These are phyloP conservation scores for Syzygium oleosum DNA, from an alignment of 345 rosid genomes.

Conservation along the genomic window DNA sequence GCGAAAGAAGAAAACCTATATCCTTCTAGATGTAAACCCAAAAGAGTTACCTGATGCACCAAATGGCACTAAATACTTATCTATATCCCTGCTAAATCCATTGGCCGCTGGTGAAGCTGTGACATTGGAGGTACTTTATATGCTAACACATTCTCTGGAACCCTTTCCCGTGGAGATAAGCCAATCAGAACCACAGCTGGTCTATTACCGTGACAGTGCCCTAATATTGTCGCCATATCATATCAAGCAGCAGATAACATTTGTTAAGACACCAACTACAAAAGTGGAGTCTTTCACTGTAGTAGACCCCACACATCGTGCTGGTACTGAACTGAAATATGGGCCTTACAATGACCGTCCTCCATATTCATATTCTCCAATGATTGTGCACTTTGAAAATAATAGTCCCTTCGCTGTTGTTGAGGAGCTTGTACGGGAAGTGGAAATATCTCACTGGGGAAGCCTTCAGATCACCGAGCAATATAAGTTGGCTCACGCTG, in stretches of 20 bases:
- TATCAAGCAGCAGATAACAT: constrained; percentile 69
- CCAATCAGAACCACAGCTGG: constrained; percentile 92
- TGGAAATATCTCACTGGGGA: constrained; percentile 99
- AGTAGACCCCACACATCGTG: constrained; percentile 70
- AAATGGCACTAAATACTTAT: constrained; percentile 55
- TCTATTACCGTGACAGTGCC: constrained; percentile 76
- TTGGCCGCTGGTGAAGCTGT: constrained; percentile 51
- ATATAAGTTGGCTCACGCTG: constrained; percentile 79
- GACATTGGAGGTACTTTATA: constrained; percentile 76
- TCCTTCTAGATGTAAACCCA: background rate
- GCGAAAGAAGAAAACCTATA: constrained; percentile 54
- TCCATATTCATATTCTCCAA: constrained; percentile 69
- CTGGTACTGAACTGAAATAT: constrained; percentile 73
- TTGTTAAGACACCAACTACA: constrained; percentile 69
- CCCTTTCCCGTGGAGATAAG: constrained; percentile 92
- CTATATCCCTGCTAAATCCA: constrained; percentile 44
- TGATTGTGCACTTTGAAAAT: constrained; percentile 82
- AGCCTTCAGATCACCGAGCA: constrained; percentile 84
- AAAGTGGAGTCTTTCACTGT: constrained; percentile 86
- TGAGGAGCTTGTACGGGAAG: constrained; percentile 90
- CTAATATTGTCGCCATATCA: constrained; percentile 66
- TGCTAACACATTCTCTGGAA: constrained; percentile 73
- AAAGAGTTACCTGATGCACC: background rate
- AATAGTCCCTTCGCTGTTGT: constrained; percentile 96
- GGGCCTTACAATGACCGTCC: constrained; percentile 80